Percentiles rank a stretch among this genome's conserved stretches.
These are phyloP conservation scores for Penicillium macrosclerotiorum DNA, from an alignment of 495 filamentous ascomycete genomes.

Conservation along the genomic window DNA sequence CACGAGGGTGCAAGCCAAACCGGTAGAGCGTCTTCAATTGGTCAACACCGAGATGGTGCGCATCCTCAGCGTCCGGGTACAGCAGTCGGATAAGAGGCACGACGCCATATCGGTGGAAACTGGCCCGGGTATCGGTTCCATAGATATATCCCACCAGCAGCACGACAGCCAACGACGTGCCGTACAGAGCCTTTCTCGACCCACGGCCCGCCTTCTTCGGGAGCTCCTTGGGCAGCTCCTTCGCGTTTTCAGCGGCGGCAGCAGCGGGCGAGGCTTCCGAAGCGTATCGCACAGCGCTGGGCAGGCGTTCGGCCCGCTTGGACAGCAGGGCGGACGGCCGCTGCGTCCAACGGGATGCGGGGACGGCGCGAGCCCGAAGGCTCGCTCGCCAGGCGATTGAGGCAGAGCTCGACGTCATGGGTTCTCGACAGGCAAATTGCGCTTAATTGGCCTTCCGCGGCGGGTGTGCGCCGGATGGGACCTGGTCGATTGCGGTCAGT, in stretches of 20 bases:
- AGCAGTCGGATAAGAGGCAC: conserved; percentile 69
- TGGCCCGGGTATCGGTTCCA: conserved; percentile 85
- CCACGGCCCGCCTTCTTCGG: conserved; percentile 34
- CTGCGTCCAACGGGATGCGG: conserved; percentile 22
- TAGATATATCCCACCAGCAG: conserved; percentile 66
- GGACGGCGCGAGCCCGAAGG: conserved; percentile 28
- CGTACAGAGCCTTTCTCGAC: conserved; percentile 49
- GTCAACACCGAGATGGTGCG: conserved; percentile 74
- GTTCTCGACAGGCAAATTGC: not conserved
- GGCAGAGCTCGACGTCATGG: conserved; percentile 28
- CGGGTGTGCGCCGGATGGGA: conserved; percentile 17
- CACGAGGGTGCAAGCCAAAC: conserved; percentile 66
- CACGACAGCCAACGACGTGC: conserved; percentile 53
- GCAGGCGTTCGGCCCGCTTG: conserved; percentile 15
- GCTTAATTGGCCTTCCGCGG: conserved; percentile 20
- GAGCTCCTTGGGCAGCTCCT: conserved; percentile 30
- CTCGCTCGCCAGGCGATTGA: conserved; percentile 31
- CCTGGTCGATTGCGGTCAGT: conserved; percentile 14
- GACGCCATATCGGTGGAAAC: conserved; percentile 76
- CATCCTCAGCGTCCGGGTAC: conserved; percentile 84
- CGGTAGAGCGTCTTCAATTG: conserved; percentile 55
- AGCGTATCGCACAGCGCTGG: conserved; percentile 26
- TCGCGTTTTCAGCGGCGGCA: conserved; percentile 14
- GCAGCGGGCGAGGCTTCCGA: conserved; percentile 28
- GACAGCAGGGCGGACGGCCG: conserved; percentile 20